Evolutionary conservation across 1,139 yeast genomes (phyloP), one percentile per base, ranked within the genome.

Genomic region (Pichia sp.): DNA sequence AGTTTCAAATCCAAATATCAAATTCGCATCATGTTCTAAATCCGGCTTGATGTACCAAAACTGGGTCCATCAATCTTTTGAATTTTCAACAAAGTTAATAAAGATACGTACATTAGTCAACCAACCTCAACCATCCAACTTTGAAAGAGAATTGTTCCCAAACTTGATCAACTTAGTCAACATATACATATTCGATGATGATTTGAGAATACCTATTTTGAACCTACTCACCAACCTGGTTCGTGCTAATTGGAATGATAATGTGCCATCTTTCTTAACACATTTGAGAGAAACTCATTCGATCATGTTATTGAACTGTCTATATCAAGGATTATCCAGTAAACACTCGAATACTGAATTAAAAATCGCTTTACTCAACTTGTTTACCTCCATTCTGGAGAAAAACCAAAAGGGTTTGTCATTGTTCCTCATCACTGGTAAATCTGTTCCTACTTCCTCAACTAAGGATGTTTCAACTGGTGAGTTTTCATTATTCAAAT

Each of bases 351-450:
- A 78, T 46, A 77, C 76, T 51, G 67, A 66, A 15, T 69, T 85
- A 37, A 76, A 84, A 49, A 76, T 80, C 22, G 71, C 78, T 6
- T 68, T 87, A 18, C 86, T 86, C 58, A 80, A 77, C 48, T 86
- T 89, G 55, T 79, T 91, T 51, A 76, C 93, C n/a, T 75, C 90
- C 0, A 83, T 88, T 6, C 75, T 87, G 74, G 79, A 77, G 54
- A 83, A 88, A 9, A 79, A 83, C 49, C 97, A 93, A 67, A 95
- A 90, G 61, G 98, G 98, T 1, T 68, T 91, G 28, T 76, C 96
- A 0, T 85, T 87, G 43, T 71, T 87, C 39, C 79, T 93, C 52
- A 71, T 89, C 38, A 85, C 88, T 42, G 96, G 96, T 1, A 45
- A 52, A 47, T 21, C 38, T 38, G 35, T 54, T 42, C 33, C 44